Conservation (phyloP, 768 basidiomycete genomes). For the Lentinula boryana region DNA sequence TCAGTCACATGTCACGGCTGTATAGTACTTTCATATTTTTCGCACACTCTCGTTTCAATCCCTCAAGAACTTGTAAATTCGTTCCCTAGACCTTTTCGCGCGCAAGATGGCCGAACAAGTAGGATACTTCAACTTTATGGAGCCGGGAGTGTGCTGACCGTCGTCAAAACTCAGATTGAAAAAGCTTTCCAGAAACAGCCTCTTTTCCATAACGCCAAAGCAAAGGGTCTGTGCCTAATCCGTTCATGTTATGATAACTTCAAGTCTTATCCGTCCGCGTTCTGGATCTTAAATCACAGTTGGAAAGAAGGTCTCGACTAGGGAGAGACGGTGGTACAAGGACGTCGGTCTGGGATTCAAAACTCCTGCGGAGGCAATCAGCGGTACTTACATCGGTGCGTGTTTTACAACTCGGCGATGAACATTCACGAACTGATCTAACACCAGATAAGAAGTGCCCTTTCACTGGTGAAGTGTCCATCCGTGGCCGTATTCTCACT, state of each 20-base stretch:
- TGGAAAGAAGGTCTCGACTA: slow-evolving; percentile 89
- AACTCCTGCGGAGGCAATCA: slow-evolving; percentile 93
- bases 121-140: slow-evolving; percentile 12
- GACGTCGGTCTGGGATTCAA: slow-evolving; percentile 96
- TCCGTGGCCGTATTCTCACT: slow-evolving; percentile 97
- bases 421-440: background rate
- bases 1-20: background rate
- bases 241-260: background rate
- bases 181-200: slow-evolving; percentile 98
- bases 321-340: slow-evolving; percentile 99
- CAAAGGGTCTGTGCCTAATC: slow-evolving; percentile 61
- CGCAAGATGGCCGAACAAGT: slow-evolving; percentile 62
- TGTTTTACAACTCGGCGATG: slow-evolving; percentile 8
- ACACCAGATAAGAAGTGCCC: slow-evolving; percentile 97
- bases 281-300: slow-evolving; percentile 30
- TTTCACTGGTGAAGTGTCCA: slow-evolving; percentile 94
- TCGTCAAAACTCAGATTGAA: slow-evolving; percentile 59
- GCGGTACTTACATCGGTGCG: slow-evolving; percentile 93
- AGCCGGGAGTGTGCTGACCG: background rate
- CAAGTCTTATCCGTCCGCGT: background rate
- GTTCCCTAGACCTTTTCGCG: slow-evolving; percentile 34
- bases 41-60: background rate
- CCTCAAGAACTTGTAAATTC: background rate
- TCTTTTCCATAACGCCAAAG: slow-evolving; percentile 97
- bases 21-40: background rate